Percentiles rank a stretch among this genome's conserved stretches.
phyloP scores from a whole-genome alignment of 2,329 filamentous ascomycete species.

The Penicillium glabrum region DNA sequence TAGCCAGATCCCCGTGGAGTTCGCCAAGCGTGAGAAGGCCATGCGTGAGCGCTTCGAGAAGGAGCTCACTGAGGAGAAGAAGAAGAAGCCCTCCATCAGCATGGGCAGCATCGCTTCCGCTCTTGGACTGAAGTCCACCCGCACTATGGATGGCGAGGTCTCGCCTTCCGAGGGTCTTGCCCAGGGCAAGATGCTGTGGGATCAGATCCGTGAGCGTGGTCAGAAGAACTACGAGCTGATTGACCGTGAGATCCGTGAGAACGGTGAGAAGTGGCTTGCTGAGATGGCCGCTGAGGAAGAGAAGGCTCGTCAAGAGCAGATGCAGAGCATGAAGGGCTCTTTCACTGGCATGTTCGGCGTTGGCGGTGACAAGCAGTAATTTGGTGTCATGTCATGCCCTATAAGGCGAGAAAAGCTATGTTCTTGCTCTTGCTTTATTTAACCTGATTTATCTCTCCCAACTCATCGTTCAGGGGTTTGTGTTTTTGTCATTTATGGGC shows the following conservation, averaged over 20 bases:
- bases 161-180: conserved; percentile 74
- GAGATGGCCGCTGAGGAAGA: conserved; percentile 88
- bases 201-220: conserved; percentile 88
- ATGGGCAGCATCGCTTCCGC: conserved; percentile 69
- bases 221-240: conserved; percentile 86
- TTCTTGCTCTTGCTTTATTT: conserved; percentile 2
- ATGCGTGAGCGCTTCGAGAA: conserved; percentile 83
- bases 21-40: conserved; percentile 81
- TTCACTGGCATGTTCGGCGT: conserved; percentile 60
- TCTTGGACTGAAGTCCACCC: conserved; percentile 73
- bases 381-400: not conserved
- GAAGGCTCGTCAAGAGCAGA: conserved; percentile 83
- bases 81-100: conserved; percentile 60
- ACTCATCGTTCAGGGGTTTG: conserved; percentile 20
- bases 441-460: conserved; percentile 13
- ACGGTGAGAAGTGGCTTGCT: conserved; percentile 93
- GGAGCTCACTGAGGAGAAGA: conserved; percentile 68
- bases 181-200: conserved; percentile 95
- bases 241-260: conserved; percentile 87
- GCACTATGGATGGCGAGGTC: conserved; percentile 64
- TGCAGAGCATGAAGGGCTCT: conserved; percentile 86
- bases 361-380: conserved; percentile 29
- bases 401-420: not conserved
- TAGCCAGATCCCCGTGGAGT: conserved; percentile 85
- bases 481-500: conserved; percentile 22